Evolutionary conservation across 805 yeast species (phyloP).

Genomic region (Metschnikowia arizonensis): DNA sequence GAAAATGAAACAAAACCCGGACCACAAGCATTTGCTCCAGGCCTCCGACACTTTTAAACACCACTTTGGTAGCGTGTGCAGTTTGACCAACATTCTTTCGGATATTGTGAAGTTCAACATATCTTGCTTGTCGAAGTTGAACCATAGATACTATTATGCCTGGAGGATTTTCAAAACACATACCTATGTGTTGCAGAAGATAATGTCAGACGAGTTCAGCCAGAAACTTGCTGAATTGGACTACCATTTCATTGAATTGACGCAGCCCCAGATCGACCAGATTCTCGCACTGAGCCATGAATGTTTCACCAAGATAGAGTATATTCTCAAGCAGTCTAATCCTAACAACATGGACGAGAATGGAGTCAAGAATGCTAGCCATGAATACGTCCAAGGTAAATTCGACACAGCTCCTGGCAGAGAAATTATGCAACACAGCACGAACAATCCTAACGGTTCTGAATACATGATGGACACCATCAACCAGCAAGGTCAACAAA

Average conservation of each 20-base stretch:
- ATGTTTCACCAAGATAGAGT: not conserved
- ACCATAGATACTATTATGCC: constrained; percentile 16
- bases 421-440: not conserved
- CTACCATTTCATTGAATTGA: constrained; percentile 1
- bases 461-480: not conserved
- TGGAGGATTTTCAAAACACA: constrained; percentile 16
- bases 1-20: constrained; percentile 17
- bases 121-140: constrained; percentile 13
- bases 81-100: constrained; percentile 29
- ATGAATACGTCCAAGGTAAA: not conserved
- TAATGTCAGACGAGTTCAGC: constrained; percentile 2
- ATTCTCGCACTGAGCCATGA: not conserved
- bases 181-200: constrained; percentile 8
- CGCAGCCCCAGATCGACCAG: constrained; percentile 4
- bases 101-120: constrained; percentile 12
- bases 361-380: not conserved
- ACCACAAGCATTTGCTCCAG: constrained; percentile 21
- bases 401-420: not conserved
- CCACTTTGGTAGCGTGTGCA: constrained; percentile 22
- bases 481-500: not conserved
- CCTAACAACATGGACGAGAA: not conserved
- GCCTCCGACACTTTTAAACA: constrained; percentile 19
- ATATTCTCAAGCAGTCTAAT: not conserved
- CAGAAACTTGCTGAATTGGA: not conserved
- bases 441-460: not conserved